Evolutionary conservation across 495 filamentous ascomycete species (phyloP).

Genomic region (Jackrogersella minutella): DNA sequence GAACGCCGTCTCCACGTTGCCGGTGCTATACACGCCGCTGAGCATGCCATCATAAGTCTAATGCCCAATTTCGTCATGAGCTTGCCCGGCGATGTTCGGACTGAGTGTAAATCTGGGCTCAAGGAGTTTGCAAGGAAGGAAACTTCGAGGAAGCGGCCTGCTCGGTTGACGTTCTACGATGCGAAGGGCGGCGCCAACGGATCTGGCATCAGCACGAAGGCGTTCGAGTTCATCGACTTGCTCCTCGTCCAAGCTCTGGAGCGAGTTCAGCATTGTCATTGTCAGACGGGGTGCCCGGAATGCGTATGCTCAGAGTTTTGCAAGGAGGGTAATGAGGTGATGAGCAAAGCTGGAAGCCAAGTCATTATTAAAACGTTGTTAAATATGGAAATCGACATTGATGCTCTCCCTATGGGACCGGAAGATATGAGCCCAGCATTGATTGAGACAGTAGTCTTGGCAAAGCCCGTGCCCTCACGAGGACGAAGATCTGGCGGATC

Average conservation of each 20-base stretch:
- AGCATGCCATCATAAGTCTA: slow-evolving; percentile 86
- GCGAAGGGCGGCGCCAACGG: slow-evolving; percentile 86
- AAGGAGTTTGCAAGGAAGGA: slow-evolving; percentile 78
- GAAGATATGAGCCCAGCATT: slow-evolving; percentile 72
- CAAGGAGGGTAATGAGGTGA: slow-evolving; percentile 87
- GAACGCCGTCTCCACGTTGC: slow-evolving; percentile 79
- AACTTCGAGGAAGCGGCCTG: slow-evolving; percentile 78
- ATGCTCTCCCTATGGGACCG: slow-evolving; percentile 81
- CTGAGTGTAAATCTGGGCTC: slow-evolving; percentile 83
- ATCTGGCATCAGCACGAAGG: slow-evolving; percentile 86
- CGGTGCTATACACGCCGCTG: slow-evolving; percentile 91
- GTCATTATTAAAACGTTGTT: slow-evolving; percentile 82
- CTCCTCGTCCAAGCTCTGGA: slow-evolving; percentile 80
- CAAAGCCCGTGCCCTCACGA: slow-evolving; percentile 63
- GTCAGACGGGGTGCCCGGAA: slow-evolving; percentile 83
- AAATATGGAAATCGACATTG: slow-evolving; percentile 76
- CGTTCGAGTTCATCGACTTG: slow-evolving; percentile 88
- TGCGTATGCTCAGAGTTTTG: slow-evolving; percentile 87
- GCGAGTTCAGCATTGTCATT: slow-evolving; percentile 73
- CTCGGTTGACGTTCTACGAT: slow-evolving; percentile 92
- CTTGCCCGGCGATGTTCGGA: slow-evolving; percentile 85
- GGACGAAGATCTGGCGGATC: no score
- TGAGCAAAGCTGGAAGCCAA: slow-evolving; percentile 87
- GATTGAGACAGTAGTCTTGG: slow-evolving; percentile 84
- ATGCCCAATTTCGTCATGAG: slow-evolving; percentile 90